phyloP scores from a whole-genome alignment of 73 alveolate genomes.

The Tetrahymena borealis region DNA sequence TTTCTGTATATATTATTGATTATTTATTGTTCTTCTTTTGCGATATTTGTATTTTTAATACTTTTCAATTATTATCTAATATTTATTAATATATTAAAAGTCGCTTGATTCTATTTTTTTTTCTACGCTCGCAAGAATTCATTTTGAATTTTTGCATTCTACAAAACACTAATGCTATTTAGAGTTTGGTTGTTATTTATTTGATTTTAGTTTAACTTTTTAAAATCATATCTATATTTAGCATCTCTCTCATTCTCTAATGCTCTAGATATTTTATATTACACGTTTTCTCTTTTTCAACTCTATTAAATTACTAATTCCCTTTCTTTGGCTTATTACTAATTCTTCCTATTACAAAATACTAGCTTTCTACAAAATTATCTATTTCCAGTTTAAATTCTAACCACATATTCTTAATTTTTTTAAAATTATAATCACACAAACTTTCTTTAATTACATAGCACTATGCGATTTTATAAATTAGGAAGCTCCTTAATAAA shows the following conservation, averaged over 20 bases:
- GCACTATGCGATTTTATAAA: no score
- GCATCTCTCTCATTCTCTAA: neutral
- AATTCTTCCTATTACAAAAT: no score
- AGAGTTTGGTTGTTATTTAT: neutral
- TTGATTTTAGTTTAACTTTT: neutral
- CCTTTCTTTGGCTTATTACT: no score
- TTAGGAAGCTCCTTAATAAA: no score
- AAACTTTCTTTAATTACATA: no score
- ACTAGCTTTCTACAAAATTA: no score
- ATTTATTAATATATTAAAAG: neutral
- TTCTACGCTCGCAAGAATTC: no score
- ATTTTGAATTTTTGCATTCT: neutral
- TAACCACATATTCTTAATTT: no score
- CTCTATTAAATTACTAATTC: neutral
- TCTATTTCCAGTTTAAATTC: no score
- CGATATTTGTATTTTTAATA: neutral
- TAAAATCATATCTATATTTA: neutral
- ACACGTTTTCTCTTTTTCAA: neutral
- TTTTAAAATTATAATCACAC: no score
- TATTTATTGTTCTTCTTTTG: neutral
- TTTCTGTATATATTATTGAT: no score
- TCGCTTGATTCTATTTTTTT: no score
- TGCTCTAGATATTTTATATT: neutral
- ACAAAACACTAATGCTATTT: neutral
- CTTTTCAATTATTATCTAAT: neutral